Evolutionary conservation across 108 stramenopile genomes (phyloP).

Genomic region (Discostella stelligeroides): DNA sequence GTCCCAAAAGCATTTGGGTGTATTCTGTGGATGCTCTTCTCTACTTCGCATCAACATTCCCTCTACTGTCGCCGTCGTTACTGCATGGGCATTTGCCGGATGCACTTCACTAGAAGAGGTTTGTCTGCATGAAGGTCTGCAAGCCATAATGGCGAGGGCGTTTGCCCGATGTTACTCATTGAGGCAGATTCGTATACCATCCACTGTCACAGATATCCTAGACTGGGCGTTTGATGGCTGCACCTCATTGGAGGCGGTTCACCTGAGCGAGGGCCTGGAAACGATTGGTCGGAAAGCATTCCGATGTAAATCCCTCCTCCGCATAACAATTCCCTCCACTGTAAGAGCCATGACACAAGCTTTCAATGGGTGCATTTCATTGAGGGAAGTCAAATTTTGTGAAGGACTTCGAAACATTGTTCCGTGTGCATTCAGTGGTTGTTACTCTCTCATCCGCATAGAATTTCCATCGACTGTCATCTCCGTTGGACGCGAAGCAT

Average conservation of each 20-base stretch:
- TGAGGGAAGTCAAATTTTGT: background rate
- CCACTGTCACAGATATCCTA: too few species aligned
- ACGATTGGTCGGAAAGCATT: background rate
- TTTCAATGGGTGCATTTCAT: background rate
- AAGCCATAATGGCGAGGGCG: too few species aligned
- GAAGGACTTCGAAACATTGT: background rate
- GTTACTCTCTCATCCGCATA: background rate
- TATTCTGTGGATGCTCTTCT: too few species aligned
- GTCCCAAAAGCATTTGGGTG: too few species aligned
- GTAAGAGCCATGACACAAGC: background rate
- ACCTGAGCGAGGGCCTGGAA: background rate
- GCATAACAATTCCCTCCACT: background rate
- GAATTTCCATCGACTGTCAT: background rate
- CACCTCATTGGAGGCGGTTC: background rate
- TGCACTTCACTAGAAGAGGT: too few species aligned
- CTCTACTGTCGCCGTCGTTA: background rate
- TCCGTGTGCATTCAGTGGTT: too few species aligned
- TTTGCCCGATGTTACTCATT: too few species aligned
- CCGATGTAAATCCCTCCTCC: background rate
- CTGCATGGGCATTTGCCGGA: too few species aligned
- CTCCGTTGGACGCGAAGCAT: too few species aligned
- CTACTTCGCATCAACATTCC: background rate
- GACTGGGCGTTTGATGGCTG: background rate
- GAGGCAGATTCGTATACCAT: too few species aligned
- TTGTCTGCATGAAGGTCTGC: too few species aligned